phyloP scores from a whole-genome alignment of 805 yeast genomes.

The Cyberlindnera xylosilytica region DNA sequence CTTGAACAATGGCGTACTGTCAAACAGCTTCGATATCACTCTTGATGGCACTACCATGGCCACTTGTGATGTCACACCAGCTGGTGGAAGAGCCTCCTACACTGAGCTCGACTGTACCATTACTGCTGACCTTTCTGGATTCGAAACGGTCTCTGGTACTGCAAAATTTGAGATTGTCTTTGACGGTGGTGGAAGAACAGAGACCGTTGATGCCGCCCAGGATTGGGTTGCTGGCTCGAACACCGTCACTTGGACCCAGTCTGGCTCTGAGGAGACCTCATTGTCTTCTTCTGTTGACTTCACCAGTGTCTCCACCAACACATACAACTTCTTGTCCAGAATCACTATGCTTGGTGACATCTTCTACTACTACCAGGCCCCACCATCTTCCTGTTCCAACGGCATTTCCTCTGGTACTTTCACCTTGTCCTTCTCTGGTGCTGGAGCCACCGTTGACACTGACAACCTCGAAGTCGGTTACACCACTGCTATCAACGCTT shows the following conservation, averaged over 20 bases:
- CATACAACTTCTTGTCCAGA: conserved; percentile 4
- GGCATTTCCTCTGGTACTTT: neutral
- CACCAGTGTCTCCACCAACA: neutral
- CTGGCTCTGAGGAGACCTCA: too few relatives aligned
- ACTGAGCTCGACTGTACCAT: conserved; percentile 6
- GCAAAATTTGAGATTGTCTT: conserved; percentile 7
- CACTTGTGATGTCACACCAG: conserved; percentile 9
- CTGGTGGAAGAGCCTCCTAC: conserved; percentile 4
- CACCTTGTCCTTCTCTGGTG: too few relatives aligned
- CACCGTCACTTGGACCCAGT: conserved; percentile 16
- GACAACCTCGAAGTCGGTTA: too few relatives aligned
- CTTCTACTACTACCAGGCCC: conserved; percentile 12
- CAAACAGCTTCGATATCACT: conserved; percentile 6
- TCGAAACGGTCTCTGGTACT: conserved; percentile 8
- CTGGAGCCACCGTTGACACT: too few relatives aligned
- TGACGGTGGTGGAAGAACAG: conserved; percentile 15
- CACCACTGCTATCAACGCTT: too few relatives aligned
- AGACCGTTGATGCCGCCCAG: conserved; percentile 7
- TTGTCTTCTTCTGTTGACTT: too few relatives aligned
- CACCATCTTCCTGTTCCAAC: too few relatives aligned
- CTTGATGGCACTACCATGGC: conserved; percentile 7
- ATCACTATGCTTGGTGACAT: conserved; percentile 17
- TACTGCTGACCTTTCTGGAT: conserved; percentile 6
- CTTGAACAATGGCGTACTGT: neutral
- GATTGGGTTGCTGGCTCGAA: conserved; percentile 14